Conservation (phyloP, 805 yeast species). For the Spathaspora sp. region DNA sequence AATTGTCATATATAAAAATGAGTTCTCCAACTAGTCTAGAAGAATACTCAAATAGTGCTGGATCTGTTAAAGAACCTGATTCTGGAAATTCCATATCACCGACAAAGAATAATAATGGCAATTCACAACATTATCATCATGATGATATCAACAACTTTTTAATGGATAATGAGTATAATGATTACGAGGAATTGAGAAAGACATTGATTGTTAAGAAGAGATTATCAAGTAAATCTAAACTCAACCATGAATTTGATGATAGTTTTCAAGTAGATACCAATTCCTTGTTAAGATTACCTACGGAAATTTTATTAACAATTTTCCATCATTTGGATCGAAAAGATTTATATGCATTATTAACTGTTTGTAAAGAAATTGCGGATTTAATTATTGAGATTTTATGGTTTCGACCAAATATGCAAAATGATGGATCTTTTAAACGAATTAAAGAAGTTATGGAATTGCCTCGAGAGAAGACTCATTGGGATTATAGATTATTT, state of each 20-base stretch:
- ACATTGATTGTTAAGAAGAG: conserved; percentile 28
- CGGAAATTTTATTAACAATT: conserved; percentile 61
- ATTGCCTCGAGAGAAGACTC: conserved; percentile 44
- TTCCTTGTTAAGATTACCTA: conserved; percentile 47
- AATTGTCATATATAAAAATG: conserved; percentile 6
- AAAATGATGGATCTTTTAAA: conserved; percentile 43
- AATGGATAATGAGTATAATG: conserved; percentile 32
- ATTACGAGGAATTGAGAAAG: conserved; percentile 31
- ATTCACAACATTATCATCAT: background rate
- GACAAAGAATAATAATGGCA: background rate
- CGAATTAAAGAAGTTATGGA: conserved; percentile 55
- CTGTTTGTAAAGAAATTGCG: conserved; percentile 82
- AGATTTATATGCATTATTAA: conserved; percentile 58
- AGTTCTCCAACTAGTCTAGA: conserved; percentile 19
- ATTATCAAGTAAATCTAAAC: conserved; percentile 12
- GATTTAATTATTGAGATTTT: conserved; percentile 70
- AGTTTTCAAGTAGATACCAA: conserved; percentile 12
- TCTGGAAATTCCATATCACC: background rate
- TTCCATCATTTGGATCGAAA: conserved; percentile 61
- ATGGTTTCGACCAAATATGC: conserved; percentile 84
- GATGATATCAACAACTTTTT: conserved; percentile 17
- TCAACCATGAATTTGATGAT: background rate
- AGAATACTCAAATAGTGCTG: conserved; percentile 4
- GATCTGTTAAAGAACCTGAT: conserved; percentile 2
- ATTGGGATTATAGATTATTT: conserved; percentile 64